These are phyloP conservation scores for Micractinium conductrix DNA, from an alignment of 139 green algal genomes.

Conservation along the genomic window DNA sequence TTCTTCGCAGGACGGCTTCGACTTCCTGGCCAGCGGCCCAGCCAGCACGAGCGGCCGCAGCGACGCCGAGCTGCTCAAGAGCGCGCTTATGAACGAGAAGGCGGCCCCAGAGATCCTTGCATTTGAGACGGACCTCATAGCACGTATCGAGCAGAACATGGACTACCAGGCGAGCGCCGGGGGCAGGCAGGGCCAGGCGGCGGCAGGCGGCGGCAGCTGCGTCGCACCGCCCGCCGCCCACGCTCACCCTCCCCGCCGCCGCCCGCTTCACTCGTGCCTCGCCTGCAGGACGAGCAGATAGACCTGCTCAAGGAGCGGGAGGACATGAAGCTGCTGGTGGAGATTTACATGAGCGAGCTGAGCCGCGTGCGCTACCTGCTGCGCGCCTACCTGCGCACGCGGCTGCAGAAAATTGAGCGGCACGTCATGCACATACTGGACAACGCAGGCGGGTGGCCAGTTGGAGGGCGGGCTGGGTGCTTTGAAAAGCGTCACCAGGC, in stretches of 20 bases:
- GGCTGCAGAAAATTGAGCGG: constrained; percentile 57
- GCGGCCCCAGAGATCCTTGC: constrained; percentile 53
- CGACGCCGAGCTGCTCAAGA: constrained; percentile 43
- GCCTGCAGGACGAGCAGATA: constrained; percentile 38
- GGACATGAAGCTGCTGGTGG: constrained; percentile 40
- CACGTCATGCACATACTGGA: constrained; percentile 59
- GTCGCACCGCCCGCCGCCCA: not conserved
- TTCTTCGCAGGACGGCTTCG: constrained; percentile 14
- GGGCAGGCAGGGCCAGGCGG: not conserved
- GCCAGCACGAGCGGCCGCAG: constrained; percentile 18
- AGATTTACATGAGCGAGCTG: constrained; percentile 49
- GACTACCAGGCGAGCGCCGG: constrained; percentile 40
- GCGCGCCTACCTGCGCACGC: constrained; percentile 49
- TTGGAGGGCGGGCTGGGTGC: too few relatives aligned
- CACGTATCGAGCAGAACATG: constrained; percentile 45
- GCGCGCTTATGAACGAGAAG: constrained; percentile 58
- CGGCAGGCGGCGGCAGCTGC: not conserved
- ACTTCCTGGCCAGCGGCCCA: not conserved
- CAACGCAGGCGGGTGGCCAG: constrained; percentile 28
- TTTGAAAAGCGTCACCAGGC: too few relatives aligned
- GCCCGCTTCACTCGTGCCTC: not conserved
- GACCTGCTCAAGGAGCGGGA: constrained; percentile 22
- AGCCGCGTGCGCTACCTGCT: constrained; percentile 53
- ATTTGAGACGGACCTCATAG: constrained; percentile 52
- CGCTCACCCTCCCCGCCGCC: not conserved